Conservation (phyloP, 495 filamentous ascomycete genomes). For the Staphylotrichum tortipilum region DNA sequence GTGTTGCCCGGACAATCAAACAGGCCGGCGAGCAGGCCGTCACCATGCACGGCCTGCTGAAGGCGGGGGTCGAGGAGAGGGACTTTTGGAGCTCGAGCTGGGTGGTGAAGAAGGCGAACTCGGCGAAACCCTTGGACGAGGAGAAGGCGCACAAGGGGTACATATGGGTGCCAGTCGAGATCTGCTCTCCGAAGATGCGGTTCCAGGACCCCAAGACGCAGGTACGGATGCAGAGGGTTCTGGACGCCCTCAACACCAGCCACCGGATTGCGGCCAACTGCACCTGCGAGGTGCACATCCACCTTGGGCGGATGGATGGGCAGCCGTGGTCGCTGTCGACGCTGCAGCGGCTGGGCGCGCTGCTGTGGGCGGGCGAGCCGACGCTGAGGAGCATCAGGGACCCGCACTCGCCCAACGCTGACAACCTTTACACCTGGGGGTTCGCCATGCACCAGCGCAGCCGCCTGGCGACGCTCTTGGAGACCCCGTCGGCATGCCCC, state of each 20-base stretch:
- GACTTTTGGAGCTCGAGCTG: slow-evolving; percentile 22
- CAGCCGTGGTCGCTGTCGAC: slow-evolving; percentile 17
- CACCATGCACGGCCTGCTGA: slow-evolving; percentile 9
- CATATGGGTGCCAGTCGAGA: slow-evolving; percentile 23
- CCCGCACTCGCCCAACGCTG: slow-evolving; percentile 23
- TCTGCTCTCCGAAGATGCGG: slow-evolving; percentile 23
- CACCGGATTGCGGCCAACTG: slow-evolving; percentile 22
- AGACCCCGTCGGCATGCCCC: not conserved
- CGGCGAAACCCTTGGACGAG: slow-evolving; percentile 15
- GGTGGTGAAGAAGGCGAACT: slow-evolving; percentile 30
- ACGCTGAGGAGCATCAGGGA: slow-evolving; percentile 24
- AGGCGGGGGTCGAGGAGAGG: slow-evolving; percentile 8
- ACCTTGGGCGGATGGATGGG: slow-evolving; percentile 24
- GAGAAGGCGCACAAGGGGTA: slow-evolving; percentile 12
- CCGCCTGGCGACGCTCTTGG: slow-evolving; percentile 13
- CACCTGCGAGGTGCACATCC: slow-evolving; percentile 27
- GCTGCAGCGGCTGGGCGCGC: slow-evolving; percentile 21
- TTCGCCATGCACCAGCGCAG: slow-evolving; percentile 19
- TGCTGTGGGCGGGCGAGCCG: slow-evolving; percentile 26
- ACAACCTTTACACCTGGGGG: slow-evolving; percentile 27
- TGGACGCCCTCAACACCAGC: slow-evolving; percentile 7
- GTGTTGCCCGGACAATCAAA: slow-evolving; percentile 17
- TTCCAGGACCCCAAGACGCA: slow-evolving; percentile 8
- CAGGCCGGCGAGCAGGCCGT: slow-evolving; percentile 12
- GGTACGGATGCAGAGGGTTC: slow-evolving; percentile 10